Conservation (phyloP, 2,329 filamentous ascomycete genomes). For the Fusarium subglutinans region DNA sequence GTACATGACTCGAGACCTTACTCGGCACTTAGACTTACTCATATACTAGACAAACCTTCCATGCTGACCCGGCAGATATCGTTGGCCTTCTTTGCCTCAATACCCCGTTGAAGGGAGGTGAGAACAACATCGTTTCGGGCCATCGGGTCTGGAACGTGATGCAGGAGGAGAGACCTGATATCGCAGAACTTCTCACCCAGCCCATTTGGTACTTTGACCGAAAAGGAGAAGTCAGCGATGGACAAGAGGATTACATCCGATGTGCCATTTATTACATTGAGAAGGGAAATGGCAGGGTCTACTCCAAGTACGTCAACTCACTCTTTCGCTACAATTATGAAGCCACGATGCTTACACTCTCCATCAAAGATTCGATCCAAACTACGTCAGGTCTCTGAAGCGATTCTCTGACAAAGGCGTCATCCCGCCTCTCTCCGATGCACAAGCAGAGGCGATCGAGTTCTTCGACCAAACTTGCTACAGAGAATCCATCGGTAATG, state of each 20-base stretch:
- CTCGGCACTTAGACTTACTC: not conserved
- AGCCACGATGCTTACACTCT: too few species aligned
- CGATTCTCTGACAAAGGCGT: constrained; percentile 16
- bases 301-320: constrained; percentile 61
- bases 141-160: constrained; percentile 86
- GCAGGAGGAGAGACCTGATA: constrained; percentile 79
- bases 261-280: constrained; percentile 82
- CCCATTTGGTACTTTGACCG: constrained; percentile 94
- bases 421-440: constrained; percentile 48
- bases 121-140: constrained; percentile 80
- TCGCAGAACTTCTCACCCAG: constrained; percentile 76
- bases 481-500: constrained; percentile 78
- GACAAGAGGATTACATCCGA: constrained; percentile 78
- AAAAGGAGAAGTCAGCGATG: constrained; percentile 81
- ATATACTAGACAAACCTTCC: constrained; percentile 62
- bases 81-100: constrained; percentile 85
- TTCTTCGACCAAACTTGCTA: constrained; percentile 75
- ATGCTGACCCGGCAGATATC: constrained; percentile 83
- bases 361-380: constrained; percentile 69
- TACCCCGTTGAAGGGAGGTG: constrained; percentile 80
- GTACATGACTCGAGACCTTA: not conserved
- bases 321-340: too few species aligned
- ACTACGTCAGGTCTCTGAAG: constrained; percentile 66
- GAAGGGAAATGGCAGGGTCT: constrained; percentile 55
- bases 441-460: constrained; percentile 67